Evolutionary conservation across 108 stramenopile genomes (phyloP).

Genomic region (Cylindrotheca closterium): DNA sequence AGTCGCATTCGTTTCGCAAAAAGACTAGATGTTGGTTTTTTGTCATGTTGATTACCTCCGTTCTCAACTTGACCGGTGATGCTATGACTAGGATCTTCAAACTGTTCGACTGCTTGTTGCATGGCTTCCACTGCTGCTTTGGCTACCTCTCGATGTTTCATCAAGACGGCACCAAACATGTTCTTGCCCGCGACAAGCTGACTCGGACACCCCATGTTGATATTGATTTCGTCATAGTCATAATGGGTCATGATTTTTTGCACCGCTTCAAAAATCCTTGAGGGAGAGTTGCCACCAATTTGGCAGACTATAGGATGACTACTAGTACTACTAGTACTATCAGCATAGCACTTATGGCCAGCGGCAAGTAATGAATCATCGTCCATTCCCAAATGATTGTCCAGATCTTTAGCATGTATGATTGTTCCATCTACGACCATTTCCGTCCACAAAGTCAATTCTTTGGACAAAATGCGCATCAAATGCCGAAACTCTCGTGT

Average conservation of each 20-base stretch:
- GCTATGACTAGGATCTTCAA: neutral
- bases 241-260: constrained; percentile 30
- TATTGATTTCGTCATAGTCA: constrained; percentile 63
- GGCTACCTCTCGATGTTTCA: constrained; percentile 9
- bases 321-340: too few relatives aligned
- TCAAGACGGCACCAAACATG: constrained; percentile 50
- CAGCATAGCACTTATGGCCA: too few relatives aligned
- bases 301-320: constrained; percentile 63
- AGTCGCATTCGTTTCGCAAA: constrained; percentile 9
- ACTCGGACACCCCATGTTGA: constrained; percentile 66
- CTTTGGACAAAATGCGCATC: constrained; percentile 56
- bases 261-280: constrained; percentile 11
- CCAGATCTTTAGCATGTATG: constrained; percentile 14
- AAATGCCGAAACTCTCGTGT: constrained; percentile 60
- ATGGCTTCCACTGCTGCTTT: neutral
- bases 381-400: constrained; percentile 18
- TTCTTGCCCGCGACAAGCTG: constrained; percentile 36
- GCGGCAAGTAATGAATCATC: too few relatives aligned
- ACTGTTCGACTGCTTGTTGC: neutral
- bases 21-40: too few relatives aligned
- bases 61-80: neutral
- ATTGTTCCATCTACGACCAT: constrained; percentile 72
- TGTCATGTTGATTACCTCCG: neutral
- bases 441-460: constrained; percentile 57
- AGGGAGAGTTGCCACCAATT: constrained; percentile 54